A percentile compares a stretch with the other conserved stretches of the same genome.
These are phyloP conservation scores for Neonectria neomacrospora DNA, from an alignment of 2,329 filamentous ascomycete species.

Conservation along the genomic window DNA sequence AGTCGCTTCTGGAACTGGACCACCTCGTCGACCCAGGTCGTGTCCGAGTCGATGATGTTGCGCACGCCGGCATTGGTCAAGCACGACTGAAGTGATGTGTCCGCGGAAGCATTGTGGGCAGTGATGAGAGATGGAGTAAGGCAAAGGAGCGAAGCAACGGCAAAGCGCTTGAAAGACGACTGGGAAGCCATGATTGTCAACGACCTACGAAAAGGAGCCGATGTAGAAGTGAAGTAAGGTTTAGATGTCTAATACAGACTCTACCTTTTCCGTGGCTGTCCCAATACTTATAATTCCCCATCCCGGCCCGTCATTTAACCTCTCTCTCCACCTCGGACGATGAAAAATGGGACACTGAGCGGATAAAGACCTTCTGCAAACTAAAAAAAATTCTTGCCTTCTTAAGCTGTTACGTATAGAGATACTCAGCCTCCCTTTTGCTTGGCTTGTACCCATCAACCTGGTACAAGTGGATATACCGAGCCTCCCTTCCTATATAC, in stretches of 20 bases:
- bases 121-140: slow-evolving; percentile 5
- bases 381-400: background rate
- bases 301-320: too few species aligned
- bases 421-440: background rate
- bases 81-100: slow-evolving; percentile 26
- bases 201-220: background rate
- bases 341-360: background rate
- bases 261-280: background rate
- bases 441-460: background rate
- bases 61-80: slow-evolving; percentile 31
- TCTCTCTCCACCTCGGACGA: background rate
- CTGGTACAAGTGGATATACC: background rate
- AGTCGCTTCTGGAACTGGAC: slow-evolving; percentile 39
- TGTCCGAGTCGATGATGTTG: slow-evolving; percentile 36
- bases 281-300: background rate
- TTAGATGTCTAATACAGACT: background rate
- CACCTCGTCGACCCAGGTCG: slow-evolving; percentile 31
- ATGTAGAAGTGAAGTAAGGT: background rate
- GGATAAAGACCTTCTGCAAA: background rate
- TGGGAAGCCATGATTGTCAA: slow-evolving; percentile 8
- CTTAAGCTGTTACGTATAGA: background rate
- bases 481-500: background rate
- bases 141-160: slow-evolving; percentile 27
- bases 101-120: background rate
- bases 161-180: slow-evolving; percentile 19